These are phyloP conservation scores for Chlorella sorokiniana DNA, from an alignment of 139 green algal genomes.

Conservation along the genomic window DNA sequence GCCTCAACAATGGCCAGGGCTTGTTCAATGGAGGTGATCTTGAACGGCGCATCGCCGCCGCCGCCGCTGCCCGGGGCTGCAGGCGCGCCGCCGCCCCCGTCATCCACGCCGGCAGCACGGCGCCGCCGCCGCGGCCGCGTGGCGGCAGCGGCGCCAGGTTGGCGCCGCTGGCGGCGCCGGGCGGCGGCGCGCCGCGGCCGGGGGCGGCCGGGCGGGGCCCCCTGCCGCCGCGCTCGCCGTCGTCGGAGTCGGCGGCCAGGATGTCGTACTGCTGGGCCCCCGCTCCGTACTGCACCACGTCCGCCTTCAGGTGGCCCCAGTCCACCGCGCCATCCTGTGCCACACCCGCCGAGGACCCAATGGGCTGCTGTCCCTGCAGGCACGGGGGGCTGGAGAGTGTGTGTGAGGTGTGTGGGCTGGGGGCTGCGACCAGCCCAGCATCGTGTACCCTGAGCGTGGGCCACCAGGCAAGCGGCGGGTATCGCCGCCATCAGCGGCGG, in stretches of 20 bases:
- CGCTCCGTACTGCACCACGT: constrained; percentile 42
- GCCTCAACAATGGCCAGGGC: not conserved
- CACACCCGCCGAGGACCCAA: constrained; percentile 12
- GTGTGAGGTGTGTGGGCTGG: not conserved
- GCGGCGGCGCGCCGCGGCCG: constrained; percentile 6
- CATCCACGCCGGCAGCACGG: not conserved
- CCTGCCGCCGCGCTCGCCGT: not conserved
- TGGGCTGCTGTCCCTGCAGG: constrained; percentile 24
- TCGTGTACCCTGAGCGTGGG: not conserved
- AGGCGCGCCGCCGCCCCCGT: too few relatives aligned
- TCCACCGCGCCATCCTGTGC: constrained; percentile 29
- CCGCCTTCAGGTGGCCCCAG: constrained; percentile 40
- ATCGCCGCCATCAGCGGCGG: not conserved
- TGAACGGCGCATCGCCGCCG: not conserved
- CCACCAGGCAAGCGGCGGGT: not conserved
- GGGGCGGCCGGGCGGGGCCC: not conserved
- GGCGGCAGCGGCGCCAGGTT: constrained; percentile 15
- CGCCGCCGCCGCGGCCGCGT: not conserved
- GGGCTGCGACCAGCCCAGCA: not conserved
- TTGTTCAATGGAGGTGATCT: not conserved
- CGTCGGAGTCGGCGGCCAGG: not conserved
- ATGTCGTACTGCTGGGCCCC: constrained; percentile 24
- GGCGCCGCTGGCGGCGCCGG: constrained; percentile 2
- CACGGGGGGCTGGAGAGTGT: not conserved
- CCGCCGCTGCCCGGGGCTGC: not conserved